These are phyloP conservation scores for Cryptococcus sp. DNA, from an alignment of 1,284 basidiomycete genomes.

Conservation along the genomic window DNA sequence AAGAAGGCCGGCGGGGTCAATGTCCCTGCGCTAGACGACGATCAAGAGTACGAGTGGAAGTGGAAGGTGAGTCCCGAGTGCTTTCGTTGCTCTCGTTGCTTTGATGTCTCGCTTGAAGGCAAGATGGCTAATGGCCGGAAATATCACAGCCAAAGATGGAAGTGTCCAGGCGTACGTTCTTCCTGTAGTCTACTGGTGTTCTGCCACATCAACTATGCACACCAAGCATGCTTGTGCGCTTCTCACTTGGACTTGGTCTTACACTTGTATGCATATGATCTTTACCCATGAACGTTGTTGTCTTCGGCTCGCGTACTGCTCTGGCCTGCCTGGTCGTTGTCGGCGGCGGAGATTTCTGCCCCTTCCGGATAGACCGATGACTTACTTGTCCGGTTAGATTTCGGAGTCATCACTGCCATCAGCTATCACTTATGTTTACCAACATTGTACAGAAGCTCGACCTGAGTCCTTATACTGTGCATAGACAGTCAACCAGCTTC, in stretches of 20 bases:
- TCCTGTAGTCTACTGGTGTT: slow-evolving; percentile 38
- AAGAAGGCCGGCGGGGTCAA: slow-evolving; percentile 30
- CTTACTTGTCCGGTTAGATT: background rate
- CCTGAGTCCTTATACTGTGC: no score
- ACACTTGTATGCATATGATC: no score
- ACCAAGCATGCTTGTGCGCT: no score
- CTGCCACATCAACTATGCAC: no score
- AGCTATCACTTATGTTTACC: no score
- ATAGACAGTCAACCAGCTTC: no score
- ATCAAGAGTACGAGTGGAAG: slow-evolving; percentile 57
- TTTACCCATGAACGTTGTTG: no score
- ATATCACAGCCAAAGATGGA: slow-evolving; percentile 55
- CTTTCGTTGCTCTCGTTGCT: background rate
- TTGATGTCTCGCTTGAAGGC: background rate
- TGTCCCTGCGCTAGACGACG: slow-evolving; percentile 52
- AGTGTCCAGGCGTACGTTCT: slow-evolving; percentile 54
- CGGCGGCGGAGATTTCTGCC: no score
- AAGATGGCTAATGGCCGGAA: slow-evolving; percentile 2
- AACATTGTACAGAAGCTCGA: no score
- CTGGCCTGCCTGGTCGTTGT: no score
- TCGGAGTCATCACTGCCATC: background rate
- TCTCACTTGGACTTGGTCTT: no score
- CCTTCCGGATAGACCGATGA: slow-evolving; percentile 8
- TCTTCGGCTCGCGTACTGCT: no score
- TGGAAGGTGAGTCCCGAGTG: slow-evolving; percentile 48